Conservation (phyloP, 495 filamentous ascomycete species). For the Lophiotrema nucula region DNA sequence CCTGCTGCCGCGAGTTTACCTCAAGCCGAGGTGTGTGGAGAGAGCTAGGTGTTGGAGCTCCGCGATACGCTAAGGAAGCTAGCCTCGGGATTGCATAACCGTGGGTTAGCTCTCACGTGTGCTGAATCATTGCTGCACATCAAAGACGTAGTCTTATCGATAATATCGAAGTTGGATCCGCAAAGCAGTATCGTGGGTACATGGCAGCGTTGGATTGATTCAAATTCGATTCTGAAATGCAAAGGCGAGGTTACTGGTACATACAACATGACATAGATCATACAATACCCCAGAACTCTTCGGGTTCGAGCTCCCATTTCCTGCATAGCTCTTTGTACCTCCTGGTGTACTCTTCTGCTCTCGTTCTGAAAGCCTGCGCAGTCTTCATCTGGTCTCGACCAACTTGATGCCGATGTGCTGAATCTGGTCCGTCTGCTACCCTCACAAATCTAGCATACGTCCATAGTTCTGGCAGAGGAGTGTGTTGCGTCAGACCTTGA, state of each 20-base stretch:
- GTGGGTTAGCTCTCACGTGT: conserved; percentile 7
- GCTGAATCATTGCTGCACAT: neutral
- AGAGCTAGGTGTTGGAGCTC: conserved; percentile 1
- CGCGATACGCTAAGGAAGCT: conserved; percentile 12
- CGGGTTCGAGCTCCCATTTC: conserved; percentile 37
- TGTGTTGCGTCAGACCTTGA: conserved; percentile 45
- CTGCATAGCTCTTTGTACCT: conserved; percentile 39
- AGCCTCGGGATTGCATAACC: conserved; percentile 15
- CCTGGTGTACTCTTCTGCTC: conserved; percentile 40
- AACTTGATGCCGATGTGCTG: conserved; percentile 45
- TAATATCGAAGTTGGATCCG: too few species aligned
- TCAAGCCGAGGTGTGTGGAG: conserved; percentile 19
- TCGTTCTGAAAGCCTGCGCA: conserved; percentile 34
- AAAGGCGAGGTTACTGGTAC: too few species aligned
- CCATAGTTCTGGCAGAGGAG: conserved; percentile 45
- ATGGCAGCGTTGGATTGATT: too few species aligned
- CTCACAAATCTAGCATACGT: conserved; percentile 45
- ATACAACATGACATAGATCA: too few species aligned
- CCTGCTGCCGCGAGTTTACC: conserved; percentile 6
- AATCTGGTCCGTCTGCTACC: conserved; percentile 47
- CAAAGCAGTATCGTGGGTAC: too few species aligned
- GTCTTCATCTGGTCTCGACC: conserved; percentile 47
- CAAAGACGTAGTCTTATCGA: too few species aligned
- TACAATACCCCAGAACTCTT: conserved; percentile 31
- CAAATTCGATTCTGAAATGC: too few species aligned